A percentile compares a stretch with the other conserved stretches of the same genome.
These are phyloP conservation scores for Dioscorea cayenensis DNA, from an alignment of 116 monocot species.

Conservation along the genomic window DNA sequence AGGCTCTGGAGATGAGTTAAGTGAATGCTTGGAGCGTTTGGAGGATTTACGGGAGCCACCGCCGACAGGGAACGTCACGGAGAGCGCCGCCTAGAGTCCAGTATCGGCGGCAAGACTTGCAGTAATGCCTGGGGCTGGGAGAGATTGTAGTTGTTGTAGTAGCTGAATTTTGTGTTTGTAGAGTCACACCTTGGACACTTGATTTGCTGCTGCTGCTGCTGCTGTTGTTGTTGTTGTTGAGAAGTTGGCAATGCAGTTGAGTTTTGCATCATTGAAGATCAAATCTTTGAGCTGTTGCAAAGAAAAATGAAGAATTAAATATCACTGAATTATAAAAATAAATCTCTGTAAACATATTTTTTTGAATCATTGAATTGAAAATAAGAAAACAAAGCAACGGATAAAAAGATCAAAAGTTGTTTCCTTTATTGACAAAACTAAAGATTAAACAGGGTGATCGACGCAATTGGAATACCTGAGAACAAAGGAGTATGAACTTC, in stretches of 20 bases:
- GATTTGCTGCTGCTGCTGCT: constrained; percentile 1
- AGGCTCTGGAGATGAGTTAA: neutral
- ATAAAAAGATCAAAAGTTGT: no score
- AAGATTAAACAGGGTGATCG: no score
- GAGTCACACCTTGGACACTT: constrained; percentile 68
- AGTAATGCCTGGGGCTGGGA: constrained; percentile 61
- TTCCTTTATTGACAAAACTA: no score
- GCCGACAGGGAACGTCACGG: constrained; percentile 45
- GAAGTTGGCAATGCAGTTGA: no score
- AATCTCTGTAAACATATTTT: no score
- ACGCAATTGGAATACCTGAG: no score
- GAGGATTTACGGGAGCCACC: constrained; percentile 12
- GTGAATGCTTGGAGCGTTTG: neutral
- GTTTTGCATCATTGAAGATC: constrained; percentile 1
- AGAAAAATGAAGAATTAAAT: no score
- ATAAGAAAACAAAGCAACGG: no score
- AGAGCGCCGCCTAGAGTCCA: constrained; percentile 59
- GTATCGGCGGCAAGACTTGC: constrained; percentile 59
- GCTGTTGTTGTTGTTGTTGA: constrained; percentile 13
- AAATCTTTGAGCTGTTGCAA: neutral
- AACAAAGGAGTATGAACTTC: no score
- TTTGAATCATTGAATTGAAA: no score
- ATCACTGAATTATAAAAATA: no score
- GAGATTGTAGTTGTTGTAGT: constrained; percentile 83
- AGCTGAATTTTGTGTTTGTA: constrained; percentile 78